Conservation (phyloP, 179 eudicot genomes). For the Silene vulgaris region DNA sequence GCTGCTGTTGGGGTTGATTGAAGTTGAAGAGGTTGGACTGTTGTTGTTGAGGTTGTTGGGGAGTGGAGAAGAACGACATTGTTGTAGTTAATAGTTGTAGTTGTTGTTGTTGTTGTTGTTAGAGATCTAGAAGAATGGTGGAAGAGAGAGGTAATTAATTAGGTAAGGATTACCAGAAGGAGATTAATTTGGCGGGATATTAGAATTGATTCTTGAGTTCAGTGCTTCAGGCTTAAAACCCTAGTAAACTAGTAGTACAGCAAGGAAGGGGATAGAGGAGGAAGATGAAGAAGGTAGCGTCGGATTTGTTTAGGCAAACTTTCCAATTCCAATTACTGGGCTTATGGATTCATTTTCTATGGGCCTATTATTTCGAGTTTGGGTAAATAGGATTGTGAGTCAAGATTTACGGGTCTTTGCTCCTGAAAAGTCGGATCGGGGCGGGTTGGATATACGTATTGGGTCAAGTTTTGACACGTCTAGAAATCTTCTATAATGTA, state of each 20-base stretch:
- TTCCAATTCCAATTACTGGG: neutral
- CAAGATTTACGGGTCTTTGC: too few relatives aligned
- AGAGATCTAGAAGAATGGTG: neutral
- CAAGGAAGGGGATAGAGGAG: neutral
- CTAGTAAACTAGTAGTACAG: neutral
- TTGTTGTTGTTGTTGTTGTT: neutral
- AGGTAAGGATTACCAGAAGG: too few relatives aligned
- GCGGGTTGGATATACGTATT: too few relatives aligned
- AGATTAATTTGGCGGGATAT: neutral
- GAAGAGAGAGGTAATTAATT: neutral
- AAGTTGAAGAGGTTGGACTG: slow-evolving; percentile 28
- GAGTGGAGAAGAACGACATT: slow-evolving; percentile 36
- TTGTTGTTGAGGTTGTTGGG: slow-evolving; percentile 43
- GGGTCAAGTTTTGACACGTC: too few relatives aligned
- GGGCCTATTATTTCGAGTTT: too few relatives aligned
- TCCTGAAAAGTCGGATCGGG: too few relatives aligned
- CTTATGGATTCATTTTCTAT: neutral
- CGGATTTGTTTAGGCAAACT: neutral
- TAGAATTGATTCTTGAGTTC: neutral
- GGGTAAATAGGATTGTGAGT: too few relatives aligned
- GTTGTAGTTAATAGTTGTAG: neutral
- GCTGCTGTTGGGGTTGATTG: slow-evolving; percentile 39
- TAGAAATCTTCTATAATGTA: too few relatives aligned
- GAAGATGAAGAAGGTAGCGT: neutral
- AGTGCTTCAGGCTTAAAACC: neutral